Evolutionary conservation across 176 grass and related monocot species (phyloP), one percentile per base, ranked within the genome.

Genomic region (Lolium rigidum): DNA sequence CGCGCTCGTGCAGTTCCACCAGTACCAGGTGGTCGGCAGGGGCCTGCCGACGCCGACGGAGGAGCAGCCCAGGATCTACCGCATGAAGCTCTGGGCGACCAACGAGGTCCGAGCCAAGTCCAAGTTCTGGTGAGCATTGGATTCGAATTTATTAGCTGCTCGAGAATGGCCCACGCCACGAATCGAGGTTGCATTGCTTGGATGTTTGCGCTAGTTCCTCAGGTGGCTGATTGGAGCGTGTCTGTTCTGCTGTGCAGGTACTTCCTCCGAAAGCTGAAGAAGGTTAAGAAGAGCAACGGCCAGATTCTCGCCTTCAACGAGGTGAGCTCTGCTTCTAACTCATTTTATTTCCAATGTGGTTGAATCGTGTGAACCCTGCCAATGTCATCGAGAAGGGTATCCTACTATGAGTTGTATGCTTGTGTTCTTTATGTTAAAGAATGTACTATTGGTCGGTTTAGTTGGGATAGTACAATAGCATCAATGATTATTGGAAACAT

Each of bases 71-170:
- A 92, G 78, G 88, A 97, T 94, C 78, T 97, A 86, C 74, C 85
- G 90, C 80, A 97, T 97, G 90, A 94, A 94, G 82, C 91, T 97
- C 9, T 97, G 91, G 89, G 89, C 94, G 1, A 97, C 85, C 20
- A 90, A 96, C 66, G 94, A 96, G 82, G 91, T 96, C 37, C 89
- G 91, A 28, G 94, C 94, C 54, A 93, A 96, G 75, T 90, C 87
- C 24, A 90, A 96, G 58, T 94, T 97, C 79, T 92, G 89, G 89
- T 94, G 70, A 65, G 85, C 14, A 44, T 31, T 35, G 7, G 73
- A 58, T 20, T 62, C 11, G 2, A 62, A 49, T 15, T 16, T 9
- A 14, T 13, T 24, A 22, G 69, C 20, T 10, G 2, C n/a, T 26
- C 44, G 12, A 71, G 18, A 41, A 58, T 81, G 51, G 8, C 46